Evolutionary conservation across 2,329 filamentous ascomycete species (phyloP), one percentile per base, ranked within the genome.

Genomic region (Drechslerella stenobrocha): DNA sequence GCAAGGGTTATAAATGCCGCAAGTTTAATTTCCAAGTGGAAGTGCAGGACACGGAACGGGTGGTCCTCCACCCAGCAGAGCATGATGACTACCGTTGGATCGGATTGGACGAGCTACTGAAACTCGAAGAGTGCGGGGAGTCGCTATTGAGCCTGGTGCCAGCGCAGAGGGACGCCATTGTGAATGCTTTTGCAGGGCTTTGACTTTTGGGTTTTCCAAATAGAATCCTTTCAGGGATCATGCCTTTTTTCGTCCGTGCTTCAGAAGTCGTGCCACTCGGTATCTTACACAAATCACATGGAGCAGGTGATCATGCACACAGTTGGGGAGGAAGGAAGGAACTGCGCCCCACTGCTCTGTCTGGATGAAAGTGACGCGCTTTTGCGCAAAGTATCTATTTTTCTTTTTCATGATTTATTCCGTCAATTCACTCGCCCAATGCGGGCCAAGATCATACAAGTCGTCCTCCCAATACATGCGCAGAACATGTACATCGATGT

Each of bases 11-110:
- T 28, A 55, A 58, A 28, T 71, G 57, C 58, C 52, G 70, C 42
- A 73, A 73, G 37, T 72, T 70, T 42, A 71, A 64, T 45, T 73
- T 73, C 35, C 56, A 71, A 20, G 69, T 73, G 3, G 70, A 73
- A 53, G 71, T 73, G 11, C 53, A 65, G 40, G 50, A 60, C 50
- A 42, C 52, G 20, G 37, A 58, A 20, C 47, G 63, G 35, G 37
- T 67, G 35, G 57, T 48, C 34, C 34, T 66, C 40, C 57, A 72
- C 9, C 70, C 71, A 32, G 52, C 22, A 2, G 72, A 73, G 46
- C 72, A 73, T 56, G 63, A 66, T 30, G 59, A 32, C 48, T 71
- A 52, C 24, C 42, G 48, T 44, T 73, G 71, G 72, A 58, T 70
- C 26, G 37, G 24, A 1, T 59, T 30, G 45, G 63, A 66, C 66